A percentile compares a stretch with the other conserved stretches of the same genome.
These are phyloP conservation scores for Cylindrotheca fusiformis DNA, from an alignment of 108 stramenopile species.

Conservation along the genomic window DNA sequence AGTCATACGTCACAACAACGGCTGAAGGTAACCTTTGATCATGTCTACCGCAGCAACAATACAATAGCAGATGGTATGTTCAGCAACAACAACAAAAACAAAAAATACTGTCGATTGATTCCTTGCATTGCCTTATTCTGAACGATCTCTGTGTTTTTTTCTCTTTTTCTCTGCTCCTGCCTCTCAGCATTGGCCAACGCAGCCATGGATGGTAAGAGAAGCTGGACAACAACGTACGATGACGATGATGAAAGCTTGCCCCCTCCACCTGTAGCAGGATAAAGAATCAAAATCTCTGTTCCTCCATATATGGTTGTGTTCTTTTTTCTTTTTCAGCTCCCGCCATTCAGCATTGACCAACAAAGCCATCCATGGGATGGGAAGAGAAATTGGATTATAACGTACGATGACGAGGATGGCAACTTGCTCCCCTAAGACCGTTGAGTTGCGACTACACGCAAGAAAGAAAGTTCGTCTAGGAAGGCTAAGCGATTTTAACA, in stretches of 20 bases:
- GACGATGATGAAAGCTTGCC: neutral
- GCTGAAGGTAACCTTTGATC: constrained; percentile 32
- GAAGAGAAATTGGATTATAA: constrained; percentile 38
- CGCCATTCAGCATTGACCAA: constrained; percentile 49
- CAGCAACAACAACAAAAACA: neutral
- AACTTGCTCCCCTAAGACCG: no score
- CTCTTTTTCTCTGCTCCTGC: neutral
- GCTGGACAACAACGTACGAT: constrained; percentile 32
- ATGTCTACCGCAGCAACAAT: constrained; percentile 72
- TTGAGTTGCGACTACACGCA: no score
- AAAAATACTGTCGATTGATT: neutral
- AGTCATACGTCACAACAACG: neutral
- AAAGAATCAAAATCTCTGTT: no score
- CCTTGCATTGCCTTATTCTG: neutral
- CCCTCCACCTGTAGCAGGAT: no score
- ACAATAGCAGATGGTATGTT: constrained; percentile 60
- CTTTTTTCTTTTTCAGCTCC: neutral
- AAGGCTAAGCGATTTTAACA: no score
- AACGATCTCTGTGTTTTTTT: neutral
- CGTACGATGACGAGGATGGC: neutral
- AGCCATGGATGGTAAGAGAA: constrained; percentile 67
- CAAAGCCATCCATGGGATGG: constrained; percentile 83
- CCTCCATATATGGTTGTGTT: no score
- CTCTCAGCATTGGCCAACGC: constrained; percentile 61
- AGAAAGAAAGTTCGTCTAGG: no score